Evolutionary conservation across 805 yeast genomes (phyloP).

Genomic region (Lipomyces sp.): DNA sequence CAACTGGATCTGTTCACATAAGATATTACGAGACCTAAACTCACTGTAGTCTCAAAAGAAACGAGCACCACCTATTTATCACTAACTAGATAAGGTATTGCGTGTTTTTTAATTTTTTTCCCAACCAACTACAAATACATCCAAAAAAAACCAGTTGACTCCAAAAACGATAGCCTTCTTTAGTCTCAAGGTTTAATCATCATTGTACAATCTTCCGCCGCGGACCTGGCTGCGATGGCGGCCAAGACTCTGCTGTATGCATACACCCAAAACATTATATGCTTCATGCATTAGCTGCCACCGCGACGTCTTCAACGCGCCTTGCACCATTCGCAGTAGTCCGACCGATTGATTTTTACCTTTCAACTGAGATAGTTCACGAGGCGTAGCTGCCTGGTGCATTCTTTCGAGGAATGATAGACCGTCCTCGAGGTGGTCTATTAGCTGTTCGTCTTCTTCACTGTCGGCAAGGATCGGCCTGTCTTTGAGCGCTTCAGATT

Average conservation of each 20-base stretch:
- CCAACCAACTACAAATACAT: no score
- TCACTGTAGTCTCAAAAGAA: no score
- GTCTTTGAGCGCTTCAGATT: slow-evolving; percentile 25
- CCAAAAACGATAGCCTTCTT: no score
- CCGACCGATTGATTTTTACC: slow-evolving; percentile 55
- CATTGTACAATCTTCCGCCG: slow-evolving; percentile 15
- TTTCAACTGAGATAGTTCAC: slow-evolving; percentile 35
- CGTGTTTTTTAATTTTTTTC: no score
- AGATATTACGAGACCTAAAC: no score
- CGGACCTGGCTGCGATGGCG: slow-evolving; percentile 15
- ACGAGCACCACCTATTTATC: no score
- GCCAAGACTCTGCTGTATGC: slow-evolving; percentile 28
- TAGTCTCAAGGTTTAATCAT: no score
- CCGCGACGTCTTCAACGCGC: slow-evolving; percentile 29
- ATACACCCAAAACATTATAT: slow-evolving; percentile 21
- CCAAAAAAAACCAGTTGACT: no score
- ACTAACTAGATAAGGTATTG: no score
- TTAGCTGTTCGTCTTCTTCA: slow-evolving; percentile 21
- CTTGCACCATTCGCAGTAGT: slow-evolving; percentile 40
- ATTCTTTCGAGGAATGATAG: slow-evolving; percentile 51
- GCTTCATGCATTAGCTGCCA: slow-evolving; percentile 35
- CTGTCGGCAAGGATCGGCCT: no score
- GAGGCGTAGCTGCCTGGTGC: slow-evolving; percentile 38
- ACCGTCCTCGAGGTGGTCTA: slow-evolving; percentile 48
- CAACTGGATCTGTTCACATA: no score